phyloP scores from a whole-genome alignment of 2,329 filamentous ascomycete species.

The Scedosporium dehoogii region DNA sequence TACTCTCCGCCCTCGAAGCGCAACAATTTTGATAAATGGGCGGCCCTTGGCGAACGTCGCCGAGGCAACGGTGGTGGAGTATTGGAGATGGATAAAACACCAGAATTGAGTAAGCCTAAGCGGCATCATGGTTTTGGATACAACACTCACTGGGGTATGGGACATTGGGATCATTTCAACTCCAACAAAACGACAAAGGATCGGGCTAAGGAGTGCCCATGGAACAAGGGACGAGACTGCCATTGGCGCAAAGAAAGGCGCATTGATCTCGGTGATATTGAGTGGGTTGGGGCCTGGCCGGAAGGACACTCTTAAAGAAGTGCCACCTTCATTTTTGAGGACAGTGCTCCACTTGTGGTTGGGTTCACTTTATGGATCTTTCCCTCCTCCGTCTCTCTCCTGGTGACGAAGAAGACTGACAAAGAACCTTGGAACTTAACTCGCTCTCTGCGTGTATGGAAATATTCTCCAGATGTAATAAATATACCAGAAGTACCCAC shows the following conservation, averaged over 20 bases:
- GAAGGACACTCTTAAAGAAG: slow-evolving; percentile 33
- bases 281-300: slow-evolving; percentile 93
- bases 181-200: slow-evolving; percentile 31
- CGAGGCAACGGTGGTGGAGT: slow-evolving; percentile 49
- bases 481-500: slow-evolving; percentile 60
- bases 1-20: slow-evolving; percentile 62
- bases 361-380: slow-evolving; percentile 23
- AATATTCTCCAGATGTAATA: slow-evolving; percentile 24
- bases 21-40: slow-evolving; percentile 70
- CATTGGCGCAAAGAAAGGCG: slow-evolving; percentile 54
- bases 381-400: not conserved
- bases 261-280: slow-evolving; percentile 65
- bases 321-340: not conserved
- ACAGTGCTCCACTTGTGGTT: slow-evolving; percentile 43
- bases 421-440: slow-evolving; percentile 22
- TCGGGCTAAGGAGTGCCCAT: slow-evolving; percentile 42
- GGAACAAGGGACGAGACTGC: slow-evolving; percentile 49
- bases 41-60: slow-evolving; percentile 73
- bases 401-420: not conserved
- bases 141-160: slow-evolving; percentile 34
- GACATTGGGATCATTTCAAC: slow-evolving; percentile 35
- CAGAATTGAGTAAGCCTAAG: slow-evolving; percentile 35
- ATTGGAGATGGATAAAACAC: slow-evolving; percentile 39
- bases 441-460: slow-evolving; percentile 55
- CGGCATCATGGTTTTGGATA: slow-evolving; percentile 38